A percentile compares a stretch with the other conserved stretches of the same genome.
Conservation (phyloP, 1,284 basidiomycete species). For the Heliocybe sulcata region DNA sequence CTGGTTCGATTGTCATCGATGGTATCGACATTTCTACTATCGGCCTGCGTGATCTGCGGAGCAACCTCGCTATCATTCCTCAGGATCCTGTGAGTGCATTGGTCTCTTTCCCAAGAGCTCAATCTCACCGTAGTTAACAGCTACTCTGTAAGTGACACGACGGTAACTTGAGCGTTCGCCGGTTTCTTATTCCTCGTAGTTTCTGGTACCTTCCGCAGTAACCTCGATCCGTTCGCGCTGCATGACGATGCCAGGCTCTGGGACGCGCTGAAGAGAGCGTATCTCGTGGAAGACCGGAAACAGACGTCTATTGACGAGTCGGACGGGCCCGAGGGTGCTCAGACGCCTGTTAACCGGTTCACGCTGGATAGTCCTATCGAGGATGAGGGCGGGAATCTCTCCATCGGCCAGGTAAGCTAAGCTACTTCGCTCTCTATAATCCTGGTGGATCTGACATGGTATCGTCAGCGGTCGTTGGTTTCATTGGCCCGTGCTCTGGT, state of each 20-base stretch:
- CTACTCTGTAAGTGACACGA: background rate
- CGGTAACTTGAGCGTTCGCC: background rate
- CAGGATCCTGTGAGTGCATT: constrained; percentile 62
- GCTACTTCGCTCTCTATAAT: too few species aligned
- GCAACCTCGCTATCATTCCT: constrained; percentile 78
- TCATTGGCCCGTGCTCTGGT: constrained; percentile 79
- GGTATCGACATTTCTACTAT: constrained; percentile 62
- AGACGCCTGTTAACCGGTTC: constrained; percentile 50
- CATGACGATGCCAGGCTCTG: constrained; percentile 74
- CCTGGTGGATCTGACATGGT: too few species aligned
- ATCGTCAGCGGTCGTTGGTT: constrained; percentile 62
- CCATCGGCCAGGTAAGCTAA: constrained; percentile 56
- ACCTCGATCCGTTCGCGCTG: constrained; percentile 75
- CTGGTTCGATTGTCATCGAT: constrained; percentile 61
- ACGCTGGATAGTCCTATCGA: constrained; percentile 78
- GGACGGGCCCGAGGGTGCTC: constrained; percentile 22
- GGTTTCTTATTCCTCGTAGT: constrained; percentile 28
- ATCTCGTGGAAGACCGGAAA: constrained; percentile 52
- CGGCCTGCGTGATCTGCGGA: constrained; percentile 60
- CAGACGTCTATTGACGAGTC: constrained; percentile 10
- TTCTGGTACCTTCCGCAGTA: constrained; percentile 76
- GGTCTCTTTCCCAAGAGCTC: constrained; percentile 17
- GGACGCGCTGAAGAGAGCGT: constrained; percentile 77
- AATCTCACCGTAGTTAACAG: background rate
- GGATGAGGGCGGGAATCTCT: constrained; percentile 81